phyloP scores from a whole-genome alignment of 495 filamentous ascomycete species.

The Ramalina peruviana region DNA sequence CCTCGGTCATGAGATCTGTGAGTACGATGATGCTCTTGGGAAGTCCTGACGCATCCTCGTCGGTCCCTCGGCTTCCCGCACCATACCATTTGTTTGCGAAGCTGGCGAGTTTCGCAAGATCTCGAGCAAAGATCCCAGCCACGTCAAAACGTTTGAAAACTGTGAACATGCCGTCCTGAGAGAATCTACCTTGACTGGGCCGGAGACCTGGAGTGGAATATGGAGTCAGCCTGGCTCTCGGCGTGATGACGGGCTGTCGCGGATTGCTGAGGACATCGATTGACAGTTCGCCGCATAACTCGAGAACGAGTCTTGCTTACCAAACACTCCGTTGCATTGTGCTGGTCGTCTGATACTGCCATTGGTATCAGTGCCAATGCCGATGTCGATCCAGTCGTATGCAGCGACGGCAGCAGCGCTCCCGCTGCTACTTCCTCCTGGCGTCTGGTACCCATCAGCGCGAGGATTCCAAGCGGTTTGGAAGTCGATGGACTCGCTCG shows the following conservation, averaged over 20 bases:
- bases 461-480: conserved; percentile 12
- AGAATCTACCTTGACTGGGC: not conserved
- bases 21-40: not conserved
- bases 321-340: not conserved
- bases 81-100: not conserved
- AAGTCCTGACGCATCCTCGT: not conserved
- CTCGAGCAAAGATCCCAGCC: conserved; percentile 1
- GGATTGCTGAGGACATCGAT: no score
- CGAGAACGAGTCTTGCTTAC: not conserved
- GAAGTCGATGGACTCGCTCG: conserved; percentile 9
- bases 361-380: conserved; percentile 28
- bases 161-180: conserved; percentile 1
- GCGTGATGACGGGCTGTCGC: no score
- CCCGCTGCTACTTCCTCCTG: conserved; percentile 15
- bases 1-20: conserved; percentile 1
- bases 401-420: conserved; percentile 11
- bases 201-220: not conserved
- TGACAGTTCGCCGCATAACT: no score
- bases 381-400: conserved; percentile 40
- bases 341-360: not conserved
- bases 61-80: not conserved
- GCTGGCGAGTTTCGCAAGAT: not conserved
- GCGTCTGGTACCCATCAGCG: conserved; percentile 11
- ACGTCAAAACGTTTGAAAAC: not conserved
- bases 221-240: no score